These are phyloP conservation scores for Pseudocercospora fijiensis DNA, from an alignment of 2,329 filamentous ascomycete species.

Conservation along the genomic window DNA sequence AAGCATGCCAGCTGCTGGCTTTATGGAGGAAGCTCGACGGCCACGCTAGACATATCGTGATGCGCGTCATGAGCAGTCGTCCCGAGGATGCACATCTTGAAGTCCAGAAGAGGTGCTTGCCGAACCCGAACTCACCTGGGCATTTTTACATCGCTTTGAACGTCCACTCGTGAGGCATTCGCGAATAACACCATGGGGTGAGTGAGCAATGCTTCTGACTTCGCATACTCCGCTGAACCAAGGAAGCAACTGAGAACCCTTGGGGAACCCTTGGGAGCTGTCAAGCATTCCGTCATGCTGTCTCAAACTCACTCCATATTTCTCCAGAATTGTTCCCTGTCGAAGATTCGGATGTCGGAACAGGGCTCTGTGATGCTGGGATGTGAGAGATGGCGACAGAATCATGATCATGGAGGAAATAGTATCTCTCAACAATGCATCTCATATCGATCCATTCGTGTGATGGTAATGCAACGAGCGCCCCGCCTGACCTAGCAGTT, in stretches of 20 bases:
- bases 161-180: not conserved
- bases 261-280: not conserved
- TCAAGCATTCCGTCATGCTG: constrained; percentile 1
- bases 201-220: not conserved
- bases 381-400: not conserved
- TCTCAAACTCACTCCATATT: constrained; percentile 4
- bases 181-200: not conserved
- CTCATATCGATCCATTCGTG: not conserved
- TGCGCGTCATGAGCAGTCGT: not conserved
- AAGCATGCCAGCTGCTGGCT: not conserved
- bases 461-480: not conserved
- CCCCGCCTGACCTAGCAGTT: not conserved
- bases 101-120: constrained; percentile 1
- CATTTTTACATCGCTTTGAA: not conserved
- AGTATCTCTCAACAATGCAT: not conserved
- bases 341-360: not conserved
- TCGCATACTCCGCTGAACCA: not conserved
- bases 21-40: not conserved
- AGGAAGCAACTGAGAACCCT: not conserved
- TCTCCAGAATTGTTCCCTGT: not conserved
- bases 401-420: not conserved
- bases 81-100: not conserved
- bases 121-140: not conserved
- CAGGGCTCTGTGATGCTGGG: not conserved
- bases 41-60: constrained; percentile 2